phyloP scores from a whole-genome alignment of 2,329 filamentous ascomycete genomes.

The Neopestalotiopsis rosae region DNA sequence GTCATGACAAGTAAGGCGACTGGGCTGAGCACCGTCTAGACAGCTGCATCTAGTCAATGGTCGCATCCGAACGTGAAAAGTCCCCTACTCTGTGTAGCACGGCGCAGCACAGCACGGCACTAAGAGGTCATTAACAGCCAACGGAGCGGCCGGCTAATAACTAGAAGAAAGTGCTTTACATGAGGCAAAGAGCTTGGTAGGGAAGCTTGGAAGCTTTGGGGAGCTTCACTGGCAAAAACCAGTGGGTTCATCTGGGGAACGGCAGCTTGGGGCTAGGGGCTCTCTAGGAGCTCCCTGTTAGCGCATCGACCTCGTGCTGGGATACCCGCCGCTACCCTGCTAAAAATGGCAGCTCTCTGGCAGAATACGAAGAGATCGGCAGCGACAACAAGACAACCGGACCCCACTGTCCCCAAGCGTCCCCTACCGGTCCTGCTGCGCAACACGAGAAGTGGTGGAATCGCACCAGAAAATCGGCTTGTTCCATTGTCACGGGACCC shows the following conservation, averaged over 20 bases:
- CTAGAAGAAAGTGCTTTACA: too few relatives aligned
- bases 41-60: not conserved
- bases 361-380: constrained; percentile 23
- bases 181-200: too few relatives aligned
- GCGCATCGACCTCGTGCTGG: not conserved
- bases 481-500: constrained; percentile 2
- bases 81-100: not conserved
- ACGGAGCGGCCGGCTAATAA: too few relatives aligned
- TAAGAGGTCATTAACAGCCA: too few relatives aligned
- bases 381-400: constrained; percentile 8
- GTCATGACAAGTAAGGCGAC: not conserved
- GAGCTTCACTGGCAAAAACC: too few relatives aligned
- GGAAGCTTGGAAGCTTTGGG: too few relatives aligned
- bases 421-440: constrained; percentile 4
- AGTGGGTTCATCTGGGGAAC: too few relatives aligned
- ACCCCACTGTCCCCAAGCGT: constrained; percentile 8
- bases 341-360: constrained; percentile 19
- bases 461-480: constrained; percentile 14
- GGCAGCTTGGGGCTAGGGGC: too few relatives aligned
- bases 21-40: not conserved
- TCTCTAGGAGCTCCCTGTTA: not conserved
- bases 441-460: constrained; percentile 24
- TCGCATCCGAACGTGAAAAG: not conserved
- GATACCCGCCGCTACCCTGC: constrained; percentile 1
- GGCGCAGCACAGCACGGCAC: not conserved